These are phyloP conservation scores for Daldinia grandis DNA, from an alignment of 495 filamentous ascomycete species.

Conservation along the genomic window DNA sequence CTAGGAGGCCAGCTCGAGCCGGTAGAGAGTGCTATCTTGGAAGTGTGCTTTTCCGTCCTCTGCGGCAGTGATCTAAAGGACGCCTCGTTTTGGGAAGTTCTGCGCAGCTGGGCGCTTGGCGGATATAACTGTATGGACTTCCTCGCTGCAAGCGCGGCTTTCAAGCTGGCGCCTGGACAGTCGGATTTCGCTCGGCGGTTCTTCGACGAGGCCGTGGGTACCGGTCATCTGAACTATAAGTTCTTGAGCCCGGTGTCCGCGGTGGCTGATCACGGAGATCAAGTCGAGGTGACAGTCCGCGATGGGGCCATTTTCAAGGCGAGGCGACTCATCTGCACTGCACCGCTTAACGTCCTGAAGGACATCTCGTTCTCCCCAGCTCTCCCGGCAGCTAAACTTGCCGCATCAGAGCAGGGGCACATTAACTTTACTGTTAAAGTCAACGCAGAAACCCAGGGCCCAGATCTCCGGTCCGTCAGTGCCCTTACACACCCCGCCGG, in stretches of 20 bases:
- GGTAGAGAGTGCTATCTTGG: background rate
- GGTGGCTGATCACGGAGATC: background rate
- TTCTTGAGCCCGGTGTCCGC: background rate
- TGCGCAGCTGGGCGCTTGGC: background rate
- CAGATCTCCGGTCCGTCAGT: background rate
- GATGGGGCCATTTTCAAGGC: background rate
- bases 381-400: background rate
- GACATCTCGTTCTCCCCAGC: background rate
- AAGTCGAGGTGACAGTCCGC: background rate
- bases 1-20: background rate
- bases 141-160: background rate
- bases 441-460: background rate
- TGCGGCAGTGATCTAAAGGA: background rate
- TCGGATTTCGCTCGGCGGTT: constrained; percentile 2
- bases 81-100: constrained; percentile 3
- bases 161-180: background rate
- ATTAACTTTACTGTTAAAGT: background rate
- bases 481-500: background rate
- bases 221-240: background rate
- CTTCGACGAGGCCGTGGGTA: background rate
- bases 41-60: background rate
- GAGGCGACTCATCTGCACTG: background rate
- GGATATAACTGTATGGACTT: constrained; percentile 1
- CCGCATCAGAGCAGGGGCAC: background rate
- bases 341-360: background rate